Conservation (phyloP, 169 alveolate genomes). For the Eimeria nieschulzi region DNA sequence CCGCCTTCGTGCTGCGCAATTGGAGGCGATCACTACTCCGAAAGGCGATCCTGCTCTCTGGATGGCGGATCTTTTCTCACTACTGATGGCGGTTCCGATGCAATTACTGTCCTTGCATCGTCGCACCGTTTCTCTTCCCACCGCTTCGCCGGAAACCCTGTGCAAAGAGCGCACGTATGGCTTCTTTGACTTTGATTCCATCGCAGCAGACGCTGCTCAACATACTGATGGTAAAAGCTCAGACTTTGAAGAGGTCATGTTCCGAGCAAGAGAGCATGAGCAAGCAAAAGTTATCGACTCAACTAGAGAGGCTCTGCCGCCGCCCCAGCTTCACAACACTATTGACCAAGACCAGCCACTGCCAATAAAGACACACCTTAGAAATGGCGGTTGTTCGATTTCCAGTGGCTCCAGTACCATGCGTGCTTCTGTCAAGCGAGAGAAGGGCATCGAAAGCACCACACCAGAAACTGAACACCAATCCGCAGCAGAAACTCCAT, state of each 20-base stretch:
- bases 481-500: background rate
- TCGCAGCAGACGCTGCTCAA: background rate
- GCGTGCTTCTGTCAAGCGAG: background rate
- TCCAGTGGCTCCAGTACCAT: too few species aligned
- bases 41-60: background rate
- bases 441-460: background rate
- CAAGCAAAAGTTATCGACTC: too few species aligned
- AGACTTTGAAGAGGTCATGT: too few species aligned
- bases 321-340: too few species aligned
- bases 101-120: background rate
- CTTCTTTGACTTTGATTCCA: conserved; percentile 14
- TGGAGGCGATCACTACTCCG: background rate
- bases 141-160: background rate
- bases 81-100: conserved; percentile 13
- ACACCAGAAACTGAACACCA: background rate
- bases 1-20: background rate
- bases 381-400: too few species aligned
- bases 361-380: too few species aligned
- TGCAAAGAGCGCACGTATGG: background rate
- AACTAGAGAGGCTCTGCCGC: too few species aligned
- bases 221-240: background rate
- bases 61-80: background rate
- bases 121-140: background rate
- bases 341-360: too few species aligned
- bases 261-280: too few species aligned